phyloP scores from a whole-genome alignment of 257 asterid species.

The Solanum bulbocastanum region DNA sequence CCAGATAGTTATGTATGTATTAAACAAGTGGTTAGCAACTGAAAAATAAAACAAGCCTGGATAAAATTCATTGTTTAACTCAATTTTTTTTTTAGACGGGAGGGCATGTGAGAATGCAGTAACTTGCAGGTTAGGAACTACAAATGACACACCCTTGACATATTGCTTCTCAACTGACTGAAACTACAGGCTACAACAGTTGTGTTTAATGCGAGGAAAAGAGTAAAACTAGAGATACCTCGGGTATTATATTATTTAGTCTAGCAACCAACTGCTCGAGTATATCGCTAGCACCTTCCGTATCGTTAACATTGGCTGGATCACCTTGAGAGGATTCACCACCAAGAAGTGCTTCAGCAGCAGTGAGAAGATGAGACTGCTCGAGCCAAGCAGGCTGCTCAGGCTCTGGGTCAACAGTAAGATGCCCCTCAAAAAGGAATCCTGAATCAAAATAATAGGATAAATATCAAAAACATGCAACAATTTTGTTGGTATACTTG shows the following conservation, averaged over 20 bases:
- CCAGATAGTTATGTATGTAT: background rate
- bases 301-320: slow-evolving; percentile 15
- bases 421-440: slow-evolving; percentile 93
- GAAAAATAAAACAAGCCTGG: background rate
- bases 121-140: background rate
- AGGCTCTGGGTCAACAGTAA: slow-evolving; percentile 92
- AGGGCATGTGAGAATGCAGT: background rate
- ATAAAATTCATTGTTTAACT: background rate
- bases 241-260: slow-evolving; percentile 60
- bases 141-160: background rate
- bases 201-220: background rate
- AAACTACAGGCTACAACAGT: background rate
- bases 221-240: slow-evolving; percentile 32
- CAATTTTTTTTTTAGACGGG: background rate
- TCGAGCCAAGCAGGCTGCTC: slow-evolving; percentile 86
- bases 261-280: slow-evolving; percentile 44
- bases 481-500: background rate
- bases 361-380: slow-evolving; percentile 49
- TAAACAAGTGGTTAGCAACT: background rate
- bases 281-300: slow-evolving; percentile 32
- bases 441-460: slow-evolving; percentile 34
- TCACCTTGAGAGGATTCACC: slow-evolving; percentile 62
- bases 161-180: background rate
- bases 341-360: slow-evolving; percentile 55
- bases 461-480: background rate